Evolutionary conservation across 192 early-diverging fungal species (phyloP).

Genomic region (Coemansia sp.): DNA sequence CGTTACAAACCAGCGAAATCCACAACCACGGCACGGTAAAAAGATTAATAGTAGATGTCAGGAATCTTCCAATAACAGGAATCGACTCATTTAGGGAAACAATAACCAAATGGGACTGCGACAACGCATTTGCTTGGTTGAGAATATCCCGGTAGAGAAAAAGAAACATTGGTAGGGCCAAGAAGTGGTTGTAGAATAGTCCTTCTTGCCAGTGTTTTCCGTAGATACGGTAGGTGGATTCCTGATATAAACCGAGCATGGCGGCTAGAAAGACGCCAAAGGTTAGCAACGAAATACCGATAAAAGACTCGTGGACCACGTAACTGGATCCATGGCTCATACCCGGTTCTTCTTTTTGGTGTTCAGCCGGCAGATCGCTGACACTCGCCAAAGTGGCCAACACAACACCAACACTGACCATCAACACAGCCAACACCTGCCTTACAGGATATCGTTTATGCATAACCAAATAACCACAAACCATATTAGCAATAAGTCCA

Average conservation of each 20-base stretch:
- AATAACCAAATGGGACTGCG: slow-evolving; percentile 46
- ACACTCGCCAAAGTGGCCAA: slow-evolving; percentile 62
- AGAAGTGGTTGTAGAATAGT: slow-evolving; percentile 83
- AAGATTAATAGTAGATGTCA: slow-evolving; percentile 16
- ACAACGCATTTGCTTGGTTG: slow-evolving; percentile 46
- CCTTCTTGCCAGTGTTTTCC: slow-evolving; percentile 87
- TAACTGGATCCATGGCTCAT: background rate
- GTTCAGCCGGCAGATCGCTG: background rate
- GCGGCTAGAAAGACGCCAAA: slow-evolving; percentile 77
- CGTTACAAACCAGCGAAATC: slow-evolving; percentile 70
- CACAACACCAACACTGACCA: slow-evolving; percentile 79
- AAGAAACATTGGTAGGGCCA: slow-evolving; percentile 81
- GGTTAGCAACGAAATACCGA: slow-evolving; percentile 70
- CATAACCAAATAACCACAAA: slow-evolving; percentile 66
- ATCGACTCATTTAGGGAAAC: slow-evolving; percentile 15
- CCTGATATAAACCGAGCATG: slow-evolving; percentile 81
- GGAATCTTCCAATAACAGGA: slow-evolving; percentile 2
- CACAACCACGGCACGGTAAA: slow-evolving; percentile 66
- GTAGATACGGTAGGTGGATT: slow-evolving; percentile 74
- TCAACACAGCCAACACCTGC: slow-evolving; percentile 64
- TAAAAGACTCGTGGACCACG: slow-evolving; percentile 50
- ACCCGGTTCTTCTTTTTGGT: background rate
- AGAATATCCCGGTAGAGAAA: slow-evolving; percentile 71
- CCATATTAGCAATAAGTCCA: slow-evolving; percentile 83
- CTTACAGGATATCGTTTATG: slow-evolving; percentile 61